Conservation (phyloP, 176 grass and related monocot species). For the Leersia perrieri region DNA sequence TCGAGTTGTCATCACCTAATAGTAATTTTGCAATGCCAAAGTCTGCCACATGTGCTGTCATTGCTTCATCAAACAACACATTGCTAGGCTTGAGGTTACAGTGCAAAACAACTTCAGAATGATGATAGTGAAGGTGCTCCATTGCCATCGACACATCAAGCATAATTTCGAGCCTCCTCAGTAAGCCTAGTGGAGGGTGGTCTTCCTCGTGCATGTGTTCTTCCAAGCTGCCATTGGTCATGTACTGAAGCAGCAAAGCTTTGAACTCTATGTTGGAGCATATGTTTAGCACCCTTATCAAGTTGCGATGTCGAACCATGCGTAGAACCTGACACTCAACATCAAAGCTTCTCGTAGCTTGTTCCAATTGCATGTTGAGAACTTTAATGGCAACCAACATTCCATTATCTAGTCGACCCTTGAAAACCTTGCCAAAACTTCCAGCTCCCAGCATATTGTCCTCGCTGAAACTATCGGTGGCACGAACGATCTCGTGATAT, state of each 20-base stretch:
- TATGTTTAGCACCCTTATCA: neutral
- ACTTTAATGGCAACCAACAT: neutral
- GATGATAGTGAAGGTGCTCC: conserved; percentile 15
- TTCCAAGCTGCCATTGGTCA: conserved; percentile 16
- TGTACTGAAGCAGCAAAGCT: conserved; percentile 7
- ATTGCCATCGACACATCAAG: neutral
- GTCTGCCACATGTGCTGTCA: conserved; percentile 39
- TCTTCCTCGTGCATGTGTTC: neutral
- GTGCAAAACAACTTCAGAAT: neutral
- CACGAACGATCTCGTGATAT: neutral
- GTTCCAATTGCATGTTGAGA: neutral
- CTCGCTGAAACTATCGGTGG: neutral
- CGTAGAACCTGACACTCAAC: neutral
- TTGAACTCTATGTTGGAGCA: conserved; percentile 1
- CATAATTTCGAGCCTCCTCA: neutral
- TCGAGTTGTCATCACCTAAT: neutral
- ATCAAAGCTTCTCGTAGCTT: neutral
- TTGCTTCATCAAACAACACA: conserved; percentile 9
- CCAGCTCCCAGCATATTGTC: neutral
- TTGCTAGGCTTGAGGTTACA: conserved; percentile 27
- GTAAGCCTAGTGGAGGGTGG: neutral
- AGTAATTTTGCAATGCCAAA: conserved; percentile 37
- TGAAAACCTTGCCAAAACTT: conserved; percentile 11
- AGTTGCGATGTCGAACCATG: conserved; percentile 2
- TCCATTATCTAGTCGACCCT: neutral